These are phyloP conservation scores for Tetracentron sinense DNA, from an alignment of 164 flowering plant species.

Conservation along the genomic window DNA sequence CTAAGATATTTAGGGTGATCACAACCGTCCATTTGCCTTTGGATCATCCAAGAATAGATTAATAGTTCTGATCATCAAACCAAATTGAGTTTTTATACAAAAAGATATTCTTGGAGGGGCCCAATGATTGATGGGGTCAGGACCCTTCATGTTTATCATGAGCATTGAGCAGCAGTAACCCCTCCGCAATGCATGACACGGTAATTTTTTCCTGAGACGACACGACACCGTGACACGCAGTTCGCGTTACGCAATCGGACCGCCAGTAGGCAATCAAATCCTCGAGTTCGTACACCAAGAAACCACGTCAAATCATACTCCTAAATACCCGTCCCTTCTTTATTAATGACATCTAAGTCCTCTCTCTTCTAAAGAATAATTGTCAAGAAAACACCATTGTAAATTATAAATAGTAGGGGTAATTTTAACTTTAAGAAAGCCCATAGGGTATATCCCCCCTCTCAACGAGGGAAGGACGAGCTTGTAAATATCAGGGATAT, in stretches of 20 bases:
- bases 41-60: no score
- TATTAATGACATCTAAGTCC: neutral
- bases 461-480: constrained; percentile 13
- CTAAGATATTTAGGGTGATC: no score
- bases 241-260: constrained; percentile 17
- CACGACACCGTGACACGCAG: constrained; percentile 34
- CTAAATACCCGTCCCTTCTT: neutral
- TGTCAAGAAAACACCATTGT: no score
- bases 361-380: no score
- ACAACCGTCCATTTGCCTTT: no score
- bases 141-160: no score
- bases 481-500: constrained; percentile 22
- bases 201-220: constrained; percentile 30
- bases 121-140: no score
- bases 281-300: constrained; percentile 17
- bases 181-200: no score
- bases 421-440: neutral
- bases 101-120: no score
- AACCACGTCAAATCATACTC: constrained; percentile 8
- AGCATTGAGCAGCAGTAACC: no score
- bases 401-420: neutral
- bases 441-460: constrained; percentile 6
- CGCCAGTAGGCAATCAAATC: constrained; percentile 17
- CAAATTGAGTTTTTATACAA: no score
- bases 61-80: no score